phyloP scores from a whole-genome alignment of 495 filamentous ascomycete genomes.

The Trichocladium uniseriatum region DNA sequence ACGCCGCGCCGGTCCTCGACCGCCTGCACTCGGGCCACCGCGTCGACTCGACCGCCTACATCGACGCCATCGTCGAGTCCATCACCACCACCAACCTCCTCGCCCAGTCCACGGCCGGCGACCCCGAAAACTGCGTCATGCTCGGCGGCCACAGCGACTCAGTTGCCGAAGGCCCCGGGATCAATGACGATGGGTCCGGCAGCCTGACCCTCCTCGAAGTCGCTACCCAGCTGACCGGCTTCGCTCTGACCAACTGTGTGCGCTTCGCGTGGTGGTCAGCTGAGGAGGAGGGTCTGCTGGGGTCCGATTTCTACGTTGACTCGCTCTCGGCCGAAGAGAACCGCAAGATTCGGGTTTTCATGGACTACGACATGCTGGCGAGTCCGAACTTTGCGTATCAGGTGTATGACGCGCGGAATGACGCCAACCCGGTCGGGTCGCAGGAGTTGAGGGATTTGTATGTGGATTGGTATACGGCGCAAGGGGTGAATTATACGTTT shows the following conservation, averaged over 20 bases:
- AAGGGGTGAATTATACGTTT: slow-evolving; percentile 43
- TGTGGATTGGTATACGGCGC: slow-evolving; percentile 38
- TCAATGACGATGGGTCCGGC: slow-evolving; percentile 47
- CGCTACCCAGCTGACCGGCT: slow-evolving; percentile 40
- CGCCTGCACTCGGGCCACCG: slow-evolving; percentile 38
- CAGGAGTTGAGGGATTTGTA: slow-evolving; percentile 44
- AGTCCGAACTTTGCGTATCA: slow-evolving; percentile 48
- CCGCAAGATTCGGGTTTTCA: slow-evolving; percentile 46
- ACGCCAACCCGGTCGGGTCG: slow-evolving; percentile 39
- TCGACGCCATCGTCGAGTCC: slow-evolving; percentile 39
- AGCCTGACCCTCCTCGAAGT: slow-evolving; percentile 46
- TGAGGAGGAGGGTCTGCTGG: slow-evolving; percentile 51
- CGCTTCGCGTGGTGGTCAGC: slow-evolving; percentile 50
- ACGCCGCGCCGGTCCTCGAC: slow-evolving; percentile 40
- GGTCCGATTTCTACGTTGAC: slow-evolving; percentile 46
- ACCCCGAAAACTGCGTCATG: slow-evolving; percentile 49
- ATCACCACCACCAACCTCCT: slow-evolving; percentile 45
- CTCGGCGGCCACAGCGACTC: slow-evolving; percentile 49
- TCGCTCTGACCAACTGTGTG: slow-evolving; percentile 46
- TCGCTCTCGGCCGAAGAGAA: slow-evolving; percentile 41
- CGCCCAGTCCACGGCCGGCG: slow-evolving; percentile 45
- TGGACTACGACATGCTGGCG: slow-evolving; percentile 54
- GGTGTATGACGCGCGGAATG: slow-evolving; percentile 40
- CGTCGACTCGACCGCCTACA: slow-evolving; percentile 46
- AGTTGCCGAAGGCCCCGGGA: slow-evolving; percentile 42